Conservation (phyloP, 306 rosid genomes). For the Carpinus fangiana region DNA sequence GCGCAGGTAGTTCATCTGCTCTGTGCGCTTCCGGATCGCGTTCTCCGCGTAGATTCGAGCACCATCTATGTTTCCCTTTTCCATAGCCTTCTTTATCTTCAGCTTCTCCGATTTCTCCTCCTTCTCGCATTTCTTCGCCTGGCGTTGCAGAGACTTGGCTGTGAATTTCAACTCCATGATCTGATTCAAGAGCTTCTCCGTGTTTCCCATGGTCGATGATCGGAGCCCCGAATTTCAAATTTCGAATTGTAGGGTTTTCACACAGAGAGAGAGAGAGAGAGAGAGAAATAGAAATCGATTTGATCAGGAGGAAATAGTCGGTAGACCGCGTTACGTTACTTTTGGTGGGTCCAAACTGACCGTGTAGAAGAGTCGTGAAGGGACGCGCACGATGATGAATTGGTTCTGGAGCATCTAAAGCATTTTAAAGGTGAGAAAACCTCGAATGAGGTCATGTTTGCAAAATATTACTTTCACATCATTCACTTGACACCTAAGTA, state of each 20-base stretch:
- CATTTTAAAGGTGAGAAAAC: no score
- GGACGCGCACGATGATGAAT: no score
- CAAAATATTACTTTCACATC: no score
- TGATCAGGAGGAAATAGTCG: neutral
- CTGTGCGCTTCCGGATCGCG: constrained; percentile 85
- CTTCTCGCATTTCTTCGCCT: constrained; percentile 83
- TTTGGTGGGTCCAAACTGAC: no score
- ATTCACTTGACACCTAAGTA: no score
- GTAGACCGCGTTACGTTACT: no score
- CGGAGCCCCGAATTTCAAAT: neutral
- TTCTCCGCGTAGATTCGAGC: constrained; percentile 96
- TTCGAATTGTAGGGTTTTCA: constrained; percentile 11
- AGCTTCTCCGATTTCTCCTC: constrained; percentile 92
- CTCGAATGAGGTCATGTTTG: no score
- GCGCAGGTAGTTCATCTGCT: constrained; percentile 97
- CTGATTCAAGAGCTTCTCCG: constrained; percentile 89
- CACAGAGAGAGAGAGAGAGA: neutral
- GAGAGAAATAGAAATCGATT: neutral
- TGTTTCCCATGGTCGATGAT: constrained; percentile 66
- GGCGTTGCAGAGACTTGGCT: constrained; percentile 88
- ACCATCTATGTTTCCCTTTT: constrained; percentile 91
- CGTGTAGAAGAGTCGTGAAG: no score
- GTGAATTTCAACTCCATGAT: constrained; percentile 97
- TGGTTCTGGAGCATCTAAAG: no score
- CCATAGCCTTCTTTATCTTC: constrained; percentile 93